Base-by-base conservation (phyloP, 1,139 yeast species). In the Magnusiomyces suaveolens region DNA sequence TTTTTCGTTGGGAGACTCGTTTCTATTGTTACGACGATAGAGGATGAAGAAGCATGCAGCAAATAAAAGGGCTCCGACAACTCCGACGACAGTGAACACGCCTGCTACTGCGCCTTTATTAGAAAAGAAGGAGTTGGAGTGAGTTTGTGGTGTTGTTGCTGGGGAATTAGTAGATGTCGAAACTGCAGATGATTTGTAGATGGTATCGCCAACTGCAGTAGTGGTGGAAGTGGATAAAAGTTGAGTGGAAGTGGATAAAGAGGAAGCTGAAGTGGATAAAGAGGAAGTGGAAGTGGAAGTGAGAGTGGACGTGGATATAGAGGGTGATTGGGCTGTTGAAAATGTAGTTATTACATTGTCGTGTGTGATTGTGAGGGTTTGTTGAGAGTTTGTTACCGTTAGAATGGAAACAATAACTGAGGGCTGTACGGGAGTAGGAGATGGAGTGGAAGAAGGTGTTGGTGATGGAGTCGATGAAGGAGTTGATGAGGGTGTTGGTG, bases 91-190 rank as follows among this genome's bases (percentile, higher is more conserved):
- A 0, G 84, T 77, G 67, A 84, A 84, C 0, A 83, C 82, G 14
- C 89, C 89, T 0, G 87, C 89, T 1, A 84, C 88, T 61, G 81
- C 82, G 1, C 86, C 87, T 55, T 74, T 77, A 52, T 77, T 69
- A 59, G 76, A 76, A 65, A 81, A 83, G 62, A 82, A 75, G n/a
- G 63, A 52, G 21, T 0, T 33, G 18, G 36, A 29, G 23, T 20
- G 36, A 49, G 20, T 66, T 63, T 29, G 72, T 76, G 67, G 77
- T 75, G 52, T 61, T 57, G 55, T 73, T 75, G 54, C 55, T 56
- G 32, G 66, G 66, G 57, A 6, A 29, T 6, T 59, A 25, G 59
- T 24, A n/a, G 48, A 14, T 23, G 46, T 29, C 12, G 36, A 29
- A 8, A 29, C 12, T 6, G 12, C 36, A 12, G 12, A 29, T 29